Evolutionary conservation across 1,284 basidiomycete genomes (phyloP), one percentile per base, ranked within the genome.

Genomic region (Ustilago esculenta): DNA sequence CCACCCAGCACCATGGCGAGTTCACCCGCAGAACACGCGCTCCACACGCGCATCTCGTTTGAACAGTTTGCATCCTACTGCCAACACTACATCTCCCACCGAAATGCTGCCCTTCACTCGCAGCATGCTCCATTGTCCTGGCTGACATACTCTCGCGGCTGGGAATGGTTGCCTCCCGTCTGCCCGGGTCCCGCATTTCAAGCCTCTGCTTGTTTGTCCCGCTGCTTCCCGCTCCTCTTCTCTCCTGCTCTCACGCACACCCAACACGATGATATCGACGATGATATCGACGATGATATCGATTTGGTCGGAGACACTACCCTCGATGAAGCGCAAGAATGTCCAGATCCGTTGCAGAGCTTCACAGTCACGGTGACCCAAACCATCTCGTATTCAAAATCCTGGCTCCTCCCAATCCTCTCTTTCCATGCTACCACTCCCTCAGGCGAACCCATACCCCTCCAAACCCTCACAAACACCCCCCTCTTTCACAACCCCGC

Each of bases 361-460:
- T n/a, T n/a, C n/a, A n/a, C n/a, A 5, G 23, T 57, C 2, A 48
- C 40, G 23, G 17, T 68, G 0, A 21, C 52, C 0, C 65, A 71
- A 20, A 37, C 46, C 7, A 66, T 71, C 2, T 24, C 35, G 5
- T 63, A 48, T 27, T 58, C 57, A 0, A 7, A 30, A 1, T 49
- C 42, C 1, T 71, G 68, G 68, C 20, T 11, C 3, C 25, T 71
- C 0, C 68, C 68, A 27, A 39, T 71, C 1, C 40, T 71, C 6
- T 43, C 51, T 23, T 63, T 71, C 35, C 30, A 49, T 33, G 68
- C 58, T 1, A 35, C 12, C 14, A 24, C 37, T 1, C 12, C 36
- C 4, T 30, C 30, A 0, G 66, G 66, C 2, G 18, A 50, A 10
- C 39, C 61, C 0, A 12, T 70, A 2, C 2, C 41, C 2, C 10